Percentiles rank a stretch among this genome's conserved stretches.
Evolutionary conservation across 805 yeast species (phyloP).

Genomic region (Wickerhamiella musiphila): DNA sequence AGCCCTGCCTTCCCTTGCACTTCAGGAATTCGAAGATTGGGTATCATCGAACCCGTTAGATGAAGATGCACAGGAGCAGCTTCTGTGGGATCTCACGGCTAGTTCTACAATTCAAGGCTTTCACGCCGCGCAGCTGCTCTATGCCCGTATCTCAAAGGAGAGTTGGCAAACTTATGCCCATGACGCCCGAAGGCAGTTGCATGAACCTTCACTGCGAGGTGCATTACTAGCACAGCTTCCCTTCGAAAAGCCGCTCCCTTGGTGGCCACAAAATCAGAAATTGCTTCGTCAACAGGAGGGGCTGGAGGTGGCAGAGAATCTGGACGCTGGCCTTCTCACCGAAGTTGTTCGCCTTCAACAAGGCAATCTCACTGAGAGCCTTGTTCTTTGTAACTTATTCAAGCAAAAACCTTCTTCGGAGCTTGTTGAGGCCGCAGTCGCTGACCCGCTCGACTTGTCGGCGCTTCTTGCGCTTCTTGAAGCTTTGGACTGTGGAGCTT

Average conservation of each 20-base stretch:
- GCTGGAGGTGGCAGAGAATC: background rate
- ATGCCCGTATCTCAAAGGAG: background rate
- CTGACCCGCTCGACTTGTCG: background rate
- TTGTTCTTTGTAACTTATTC: no score
- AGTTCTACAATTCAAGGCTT: conserved; percentile 4
- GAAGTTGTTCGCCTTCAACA: conserved; percentile 1
- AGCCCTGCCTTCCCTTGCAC: no score
- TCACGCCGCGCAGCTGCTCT: conserved; percentile 9
- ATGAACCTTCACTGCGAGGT: conserved; percentile 5
- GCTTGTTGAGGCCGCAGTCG: background rate
- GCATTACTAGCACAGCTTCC: conserved; percentile 11
- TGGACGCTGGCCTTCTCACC: background rate
- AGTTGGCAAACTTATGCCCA: background rate
- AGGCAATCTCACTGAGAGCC: background rate
- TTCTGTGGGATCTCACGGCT: conserved; percentile 3
- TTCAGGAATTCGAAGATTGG: background rate
- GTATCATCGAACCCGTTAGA: background rate
- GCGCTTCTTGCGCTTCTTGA: background rate
- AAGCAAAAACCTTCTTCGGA: no score
- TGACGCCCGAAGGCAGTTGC: conserved; percentile 3
- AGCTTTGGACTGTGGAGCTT: background rate
- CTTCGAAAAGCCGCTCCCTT: conserved; percentile 1
- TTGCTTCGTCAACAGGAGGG: conserved; percentile 5
- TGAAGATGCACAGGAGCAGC: no score
- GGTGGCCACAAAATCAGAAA: conserved; percentile 9